These are phyloP conservation scores for Pythium aquatile DNA, from an alignment of 352 stramenopile genomes.

Conservation along the genomic window DNA sequence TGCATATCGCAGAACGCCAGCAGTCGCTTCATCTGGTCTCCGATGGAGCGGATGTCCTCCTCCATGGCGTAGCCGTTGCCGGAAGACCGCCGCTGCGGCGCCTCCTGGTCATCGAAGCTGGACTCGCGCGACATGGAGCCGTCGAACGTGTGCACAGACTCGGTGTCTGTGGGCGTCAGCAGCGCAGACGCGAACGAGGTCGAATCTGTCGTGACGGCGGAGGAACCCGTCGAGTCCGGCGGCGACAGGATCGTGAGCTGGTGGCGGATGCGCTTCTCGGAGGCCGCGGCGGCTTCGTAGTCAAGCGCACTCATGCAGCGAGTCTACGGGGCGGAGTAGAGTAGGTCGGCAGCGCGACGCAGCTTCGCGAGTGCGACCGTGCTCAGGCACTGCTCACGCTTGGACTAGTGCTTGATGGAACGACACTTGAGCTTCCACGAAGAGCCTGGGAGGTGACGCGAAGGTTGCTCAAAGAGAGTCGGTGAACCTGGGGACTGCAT, in stretches of 20 bases:
- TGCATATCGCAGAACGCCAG: conserved; percentile 76
- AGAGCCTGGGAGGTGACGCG: conserved; percentile 5
- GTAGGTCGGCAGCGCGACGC: background rate
- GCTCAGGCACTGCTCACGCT: background rate
- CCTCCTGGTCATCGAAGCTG: conserved; percentile 22
- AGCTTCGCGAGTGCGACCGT: conserved; percentile 19
- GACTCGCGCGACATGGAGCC: conserved; percentile 22
- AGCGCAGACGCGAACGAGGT: background rate
- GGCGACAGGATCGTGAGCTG: conserved; percentile 26
- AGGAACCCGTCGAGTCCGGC: conserved; percentile 7
- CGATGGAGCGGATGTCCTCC: conserved; percentile 75
- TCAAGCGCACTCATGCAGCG: conserved; percentile 17
- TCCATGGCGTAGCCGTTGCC: conserved; percentile 53
- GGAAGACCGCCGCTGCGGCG: conserved; percentile 34
- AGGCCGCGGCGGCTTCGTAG: conserved; percentile 6
- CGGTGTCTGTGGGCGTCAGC: conserved; percentile 20
- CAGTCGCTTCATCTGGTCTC: conserved; percentile 80
- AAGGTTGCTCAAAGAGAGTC: conserved; percentile 33
- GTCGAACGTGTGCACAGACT: conserved; percentile 19
- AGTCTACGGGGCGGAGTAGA: background rate
- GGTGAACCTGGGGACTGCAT: conserved; percentile 11
- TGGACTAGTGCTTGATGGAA: background rate
- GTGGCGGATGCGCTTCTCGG: conserved; percentile 27
- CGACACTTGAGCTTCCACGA: background rate
- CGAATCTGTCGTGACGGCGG: background rate